Evolutionary conservation across 176 grass and related monocot species (phyloP).

Genomic region (Juncus inflexus): DNA sequence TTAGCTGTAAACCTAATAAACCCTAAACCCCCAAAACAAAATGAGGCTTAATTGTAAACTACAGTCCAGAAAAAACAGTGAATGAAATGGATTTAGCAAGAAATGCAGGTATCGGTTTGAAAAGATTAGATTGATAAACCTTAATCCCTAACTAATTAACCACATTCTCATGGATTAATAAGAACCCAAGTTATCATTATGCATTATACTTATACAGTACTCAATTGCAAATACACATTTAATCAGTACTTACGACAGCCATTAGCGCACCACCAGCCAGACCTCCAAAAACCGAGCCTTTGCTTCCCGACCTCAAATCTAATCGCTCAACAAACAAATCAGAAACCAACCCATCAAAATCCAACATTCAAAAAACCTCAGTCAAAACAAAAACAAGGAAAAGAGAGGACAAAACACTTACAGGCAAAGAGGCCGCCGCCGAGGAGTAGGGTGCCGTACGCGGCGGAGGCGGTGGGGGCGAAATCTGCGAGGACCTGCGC

Average conservation of each 20-base stretch:
- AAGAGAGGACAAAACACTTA: conserved; percentile 23
- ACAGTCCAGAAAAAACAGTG: no score
- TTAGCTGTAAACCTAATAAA: no score
- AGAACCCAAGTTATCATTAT: background rate
- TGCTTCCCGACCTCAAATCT: conserved; percentile 84
- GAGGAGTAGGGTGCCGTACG: conserved; percentile 65
- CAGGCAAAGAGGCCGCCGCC: conserved; percentile 70
- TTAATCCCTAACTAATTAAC: background rate
- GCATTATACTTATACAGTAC: background rate
- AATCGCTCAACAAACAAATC: background rate
- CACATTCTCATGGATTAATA: background rate
- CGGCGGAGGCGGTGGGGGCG: conserved; percentile 41
- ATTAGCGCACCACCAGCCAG: conserved; percentile 75
- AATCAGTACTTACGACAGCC: conserved; percentile 49
- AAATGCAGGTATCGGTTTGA: no score
- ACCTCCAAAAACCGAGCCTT: conserved; percentile 76
- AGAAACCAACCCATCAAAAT: background rate
- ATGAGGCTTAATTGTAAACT: no score
- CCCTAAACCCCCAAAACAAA: no score
- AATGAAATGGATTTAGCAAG: no score
- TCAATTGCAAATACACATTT: conserved; percentile 5
- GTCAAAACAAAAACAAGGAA: conserved; percentile 25
- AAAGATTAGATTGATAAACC: background rate
- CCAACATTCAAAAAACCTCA: conserved; percentile 12
- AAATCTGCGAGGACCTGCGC: conserved; percentile 45